Percentiles rank a stretch among this genome's conserved stretches.
Conservation (phyloP, 257 asterid genomes). For the Euphrasia confusa region DNA sequence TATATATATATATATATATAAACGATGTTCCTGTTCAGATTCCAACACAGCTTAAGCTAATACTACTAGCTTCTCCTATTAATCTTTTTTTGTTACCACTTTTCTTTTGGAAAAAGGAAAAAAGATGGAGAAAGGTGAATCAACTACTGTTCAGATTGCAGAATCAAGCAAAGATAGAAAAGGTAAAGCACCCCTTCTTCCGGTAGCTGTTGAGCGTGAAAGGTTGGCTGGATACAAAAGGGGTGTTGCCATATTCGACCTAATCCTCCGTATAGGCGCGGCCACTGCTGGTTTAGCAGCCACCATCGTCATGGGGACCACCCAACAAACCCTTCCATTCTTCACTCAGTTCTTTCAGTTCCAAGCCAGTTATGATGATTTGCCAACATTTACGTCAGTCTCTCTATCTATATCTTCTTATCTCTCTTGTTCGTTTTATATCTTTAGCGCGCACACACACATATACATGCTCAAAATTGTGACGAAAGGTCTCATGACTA, state of each 20-base stretch:
- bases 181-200: constrained; percentile 70
- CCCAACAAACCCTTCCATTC: constrained; percentile 83
- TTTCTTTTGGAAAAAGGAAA: neutral
- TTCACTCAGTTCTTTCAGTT: constrained; percentile 94
- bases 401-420: neutral
- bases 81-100: neutral
- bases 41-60: constrained; percentile 25
- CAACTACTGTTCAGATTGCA: constrained; percentile 47
- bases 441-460: neutral
- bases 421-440: neutral
- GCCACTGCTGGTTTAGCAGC: constrained; percentile 58
- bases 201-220: constrained; percentile 19
- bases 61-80: neutral
- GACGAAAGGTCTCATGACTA: too few relatives aligned
- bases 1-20: constrained; percentile 28
- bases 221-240: constrained; percentile 37
- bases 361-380: constrained; percentile 78
- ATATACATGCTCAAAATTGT: too few relatives aligned
- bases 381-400: constrained; percentile 69
- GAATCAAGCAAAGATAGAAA: constrained; percentile 65
- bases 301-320: constrained; percentile 66
- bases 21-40: constrained; percentile 18
- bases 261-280: constrained; percentile 62
- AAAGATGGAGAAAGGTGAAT: constrained; percentile 48
- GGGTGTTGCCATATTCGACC: constrained; percentile 65